These are phyloP conservation scores for Ogataea haglerorum DNA, from an alignment of 805 yeast species.

Conservation along the genomic window DNA sequence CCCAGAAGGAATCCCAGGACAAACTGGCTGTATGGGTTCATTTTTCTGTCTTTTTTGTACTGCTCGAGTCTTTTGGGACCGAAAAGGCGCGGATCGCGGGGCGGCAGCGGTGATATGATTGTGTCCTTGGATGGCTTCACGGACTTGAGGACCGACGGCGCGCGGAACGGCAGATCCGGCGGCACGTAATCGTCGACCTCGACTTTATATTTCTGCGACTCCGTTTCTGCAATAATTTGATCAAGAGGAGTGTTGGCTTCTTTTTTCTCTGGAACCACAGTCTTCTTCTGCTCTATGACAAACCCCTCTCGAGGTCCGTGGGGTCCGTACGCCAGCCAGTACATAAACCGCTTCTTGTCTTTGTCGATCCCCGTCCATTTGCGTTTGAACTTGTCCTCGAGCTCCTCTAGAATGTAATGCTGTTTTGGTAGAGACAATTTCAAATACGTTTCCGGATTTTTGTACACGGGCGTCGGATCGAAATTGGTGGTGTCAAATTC, in stretches of 20 bases:
- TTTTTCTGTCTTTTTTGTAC: constrained; percentile 44
- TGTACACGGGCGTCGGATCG: constrained; percentile 33
- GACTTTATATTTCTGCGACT: neutral
- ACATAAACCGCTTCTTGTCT: constrained; percentile 53
- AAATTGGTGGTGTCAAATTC: constrained; percentile 32
- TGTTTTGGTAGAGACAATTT: constrained; percentile 49
- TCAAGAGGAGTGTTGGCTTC: neutral
- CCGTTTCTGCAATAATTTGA: constrained; percentile 13
- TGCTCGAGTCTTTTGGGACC: constrained; percentile 42
- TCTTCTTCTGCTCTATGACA: constrained; percentile 13
- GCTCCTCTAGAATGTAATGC: constrained; percentile 51
- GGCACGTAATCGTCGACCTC: constrained; percentile 35
- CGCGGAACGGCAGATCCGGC: constrained; percentile 55
- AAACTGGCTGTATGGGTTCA: constrained; percentile 57
- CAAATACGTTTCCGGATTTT: constrained; percentile 28
- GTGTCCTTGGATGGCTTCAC: constrained; percentile 30
- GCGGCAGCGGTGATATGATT: constrained; percentile 34
- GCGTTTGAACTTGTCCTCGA: constrained; percentile 41
- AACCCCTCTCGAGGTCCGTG: constrained; percentile 68
- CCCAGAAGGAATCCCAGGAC: constrained; percentile 48
- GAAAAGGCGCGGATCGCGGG: constrained; percentile 34
- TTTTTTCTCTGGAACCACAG: constrained; percentile 1
- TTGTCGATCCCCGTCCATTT: constrained; percentile 52
- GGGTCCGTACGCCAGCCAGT: constrained; percentile 63
- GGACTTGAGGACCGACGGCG: constrained; percentile 36